phyloP scores from a whole-genome alignment of 1,139 yeast genomes.

The Taphrina deformans region DNA sequence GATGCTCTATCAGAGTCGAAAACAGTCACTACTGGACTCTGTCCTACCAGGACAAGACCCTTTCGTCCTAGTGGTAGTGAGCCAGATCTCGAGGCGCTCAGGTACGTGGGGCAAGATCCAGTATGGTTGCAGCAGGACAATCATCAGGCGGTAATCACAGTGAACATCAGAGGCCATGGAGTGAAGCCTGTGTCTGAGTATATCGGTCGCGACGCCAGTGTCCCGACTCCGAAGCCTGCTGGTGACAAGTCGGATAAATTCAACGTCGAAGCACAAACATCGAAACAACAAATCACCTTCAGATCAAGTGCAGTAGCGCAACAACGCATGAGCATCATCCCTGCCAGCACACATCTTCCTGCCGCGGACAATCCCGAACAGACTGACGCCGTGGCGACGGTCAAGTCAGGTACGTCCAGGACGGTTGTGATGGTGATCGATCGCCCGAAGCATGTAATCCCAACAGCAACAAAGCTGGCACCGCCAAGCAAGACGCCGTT shows the following conservation, averaged over 20 bases:
- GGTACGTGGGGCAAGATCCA: not conserved
- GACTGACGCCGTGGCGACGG: not conserved
- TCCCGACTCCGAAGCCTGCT: not conserved
- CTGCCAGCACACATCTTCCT: not conserved
- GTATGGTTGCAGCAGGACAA: not conserved
- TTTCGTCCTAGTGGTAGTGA: not conserved
- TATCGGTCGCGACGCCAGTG: not conserved
- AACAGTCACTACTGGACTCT: not conserved
- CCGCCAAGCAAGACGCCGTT: not conserved
- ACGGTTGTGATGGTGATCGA: not conserved
- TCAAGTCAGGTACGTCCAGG: too few relatives aligned
- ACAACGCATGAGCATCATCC: not conserved
- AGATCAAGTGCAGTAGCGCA: not conserved
- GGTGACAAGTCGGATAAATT: not conserved
- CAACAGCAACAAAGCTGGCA: not conserved
- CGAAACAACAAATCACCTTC: not conserved
- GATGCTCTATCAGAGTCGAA: not conserved
- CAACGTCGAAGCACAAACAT: not conserved
- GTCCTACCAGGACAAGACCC: not conserved
- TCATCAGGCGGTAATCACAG: not conserved
- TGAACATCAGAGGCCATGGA: not conserved
- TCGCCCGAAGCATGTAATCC: not conserved
- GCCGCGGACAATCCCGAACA: not conserved
- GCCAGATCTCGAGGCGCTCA: not conserved
- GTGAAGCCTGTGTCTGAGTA: not conserved